Base-by-base conservation (phyloP, 225 moss, liverwort and hornwort species). In the Anthoceros angustus region DNA sequence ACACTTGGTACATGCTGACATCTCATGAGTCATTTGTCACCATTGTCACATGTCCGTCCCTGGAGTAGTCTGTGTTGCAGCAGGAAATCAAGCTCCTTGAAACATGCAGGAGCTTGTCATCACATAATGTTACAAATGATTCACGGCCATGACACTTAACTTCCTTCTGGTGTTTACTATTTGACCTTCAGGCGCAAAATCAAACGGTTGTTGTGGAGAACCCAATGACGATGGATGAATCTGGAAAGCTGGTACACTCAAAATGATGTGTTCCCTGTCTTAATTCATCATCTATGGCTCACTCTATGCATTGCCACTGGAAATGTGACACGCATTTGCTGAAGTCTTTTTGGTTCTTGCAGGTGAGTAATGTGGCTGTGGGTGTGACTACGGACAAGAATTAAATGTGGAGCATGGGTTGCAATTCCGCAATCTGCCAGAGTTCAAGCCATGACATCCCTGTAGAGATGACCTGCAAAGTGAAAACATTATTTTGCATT, bases 341-440 rank as follows among this genome's bases (percentile, higher is more conserved):
- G 55, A 55, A 11, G n/a, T 55, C 8, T 4, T 18, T 5, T 9
- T 15, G 18, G 32, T 15, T 55, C 14, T 55, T 7, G 18, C 55
- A 55, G 55, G 55, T 55, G n/a, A 55, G 55, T 55, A 55, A 55
- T 15, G 55, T 55, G 55, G 55, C 55, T 55, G 55, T 55, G 55
- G 55, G 55, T 55, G 55, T 55, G n/a, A 55, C 55, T 23, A 55
- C 55, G 14, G 55, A 55, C 55, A 55, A 23, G 23, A 55, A 23
- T 55, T 55, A 20, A 20, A 2, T 32, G 32, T 32, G 32, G 32
- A 32, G 32, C 32, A 32, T 32, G 32, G 32, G 32, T 4, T 32
- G 32, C 4, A 32, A 32, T 32, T 32, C 4, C 4, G 32, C 32
- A 32, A 4, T 32, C 32, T 32, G 32, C 32, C 4, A 1, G 32